Evolutionary conservation across 345 rosid species (phyloP).

Genomic region (Firmiana major): DNA sequence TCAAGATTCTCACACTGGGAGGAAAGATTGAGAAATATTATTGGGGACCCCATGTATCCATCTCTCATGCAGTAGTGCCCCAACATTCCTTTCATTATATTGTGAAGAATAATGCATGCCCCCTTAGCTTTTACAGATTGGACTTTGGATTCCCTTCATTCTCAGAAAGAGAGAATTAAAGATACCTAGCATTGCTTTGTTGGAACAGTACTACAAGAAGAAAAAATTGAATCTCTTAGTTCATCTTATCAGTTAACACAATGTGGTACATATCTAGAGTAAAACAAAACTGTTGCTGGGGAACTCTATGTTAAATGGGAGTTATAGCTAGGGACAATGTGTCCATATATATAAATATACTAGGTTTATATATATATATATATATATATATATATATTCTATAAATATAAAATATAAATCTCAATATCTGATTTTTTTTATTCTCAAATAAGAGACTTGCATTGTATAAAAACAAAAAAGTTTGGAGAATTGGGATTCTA

Average conservation of each 20-base stretch:
- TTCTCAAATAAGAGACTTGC: no score
- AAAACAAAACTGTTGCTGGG: not conserved
- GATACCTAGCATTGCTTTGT: not conserved
- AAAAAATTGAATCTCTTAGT: not conserved
- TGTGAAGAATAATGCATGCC: slow-evolving; percentile 37
- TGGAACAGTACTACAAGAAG: not conserved
- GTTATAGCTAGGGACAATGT: not conserved
- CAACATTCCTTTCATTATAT: slow-evolving; percentile 27
- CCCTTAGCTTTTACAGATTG: slow-evolving; percentile 27
- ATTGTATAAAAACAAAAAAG: no score
- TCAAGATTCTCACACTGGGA: slow-evolving; percentile 59
- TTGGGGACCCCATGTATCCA: slow-evolving; percentile 23
- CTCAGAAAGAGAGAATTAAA: not conserved
- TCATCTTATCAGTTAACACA: not conserved
- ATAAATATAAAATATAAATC: no score
- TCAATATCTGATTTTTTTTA: no score
- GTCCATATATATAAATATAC: not conserved
- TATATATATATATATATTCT: no score
- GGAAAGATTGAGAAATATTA: slow-evolving; percentile 24
- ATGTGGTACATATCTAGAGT: not conserved
- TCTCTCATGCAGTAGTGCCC: slow-evolving; percentile 2
- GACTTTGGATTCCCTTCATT: slow-evolving; percentile 44
- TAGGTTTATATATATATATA: no score
- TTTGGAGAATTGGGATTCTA: no score
- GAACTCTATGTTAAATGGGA: not conserved